A percentile compares a stretch with the other conserved stretches of the same genome.
These are phyloP conservation scores for Globisporangium heterothallicum DNA, from an alignment of 352 stramenopile genomes.

Conservation along the genomic window DNA sequence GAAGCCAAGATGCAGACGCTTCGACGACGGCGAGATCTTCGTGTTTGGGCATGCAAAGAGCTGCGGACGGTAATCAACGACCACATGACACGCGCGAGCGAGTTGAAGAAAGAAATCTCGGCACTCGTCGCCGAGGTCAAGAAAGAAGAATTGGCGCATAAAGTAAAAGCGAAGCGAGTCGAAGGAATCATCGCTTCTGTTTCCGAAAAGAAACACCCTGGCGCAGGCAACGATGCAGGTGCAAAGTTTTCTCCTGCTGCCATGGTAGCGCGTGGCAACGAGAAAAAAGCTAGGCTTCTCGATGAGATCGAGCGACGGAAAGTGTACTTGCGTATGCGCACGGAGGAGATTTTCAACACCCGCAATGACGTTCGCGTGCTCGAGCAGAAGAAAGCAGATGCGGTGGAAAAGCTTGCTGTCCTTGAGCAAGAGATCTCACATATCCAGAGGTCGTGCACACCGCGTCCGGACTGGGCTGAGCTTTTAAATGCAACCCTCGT, in stretches of 20 bases:
- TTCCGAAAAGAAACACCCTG: background rate
- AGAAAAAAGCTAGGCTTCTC: conserved; percentile 10
- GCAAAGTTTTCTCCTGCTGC: background rate
- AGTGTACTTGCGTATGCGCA: conserved; percentile 28
- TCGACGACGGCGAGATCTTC: conserved; percentile 39
- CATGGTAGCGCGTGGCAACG: conserved; percentile 1
- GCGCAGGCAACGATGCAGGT: background rate
- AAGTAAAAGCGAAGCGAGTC: conserved; percentile 45
- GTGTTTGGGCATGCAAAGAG: conserved; percentile 49
- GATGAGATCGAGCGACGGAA: conserved; percentile 28
- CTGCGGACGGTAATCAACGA: conserved; percentile 49
- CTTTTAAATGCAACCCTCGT: conserved; percentile 44
- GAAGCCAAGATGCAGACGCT: conserved; percentile 34
- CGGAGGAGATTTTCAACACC: conserved; percentile 61
- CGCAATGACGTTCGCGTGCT: conserved; percentile 33
- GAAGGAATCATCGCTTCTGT: conserved; percentile 17
- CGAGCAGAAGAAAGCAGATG: conserved; percentile 18
- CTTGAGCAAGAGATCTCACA: conserved; percentile 33
- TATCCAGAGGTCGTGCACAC: conserved; percentile 53
- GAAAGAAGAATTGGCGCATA: conserved; percentile 46
- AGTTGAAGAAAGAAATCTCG: conserved; percentile 59
- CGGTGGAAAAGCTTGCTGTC: conserved; percentile 19
- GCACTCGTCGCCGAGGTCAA: conserved; percentile 37
- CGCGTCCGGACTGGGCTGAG: conserved; percentile 60
- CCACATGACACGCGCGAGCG: conserved; percentile 39